A percentile compares a stretch with the other conserved stretches of the same genome.
Evolutionary conservation across 2,329 filamentous ascomycete species (phyloP).

Genomic region (Nemania diffusa): DNA sequence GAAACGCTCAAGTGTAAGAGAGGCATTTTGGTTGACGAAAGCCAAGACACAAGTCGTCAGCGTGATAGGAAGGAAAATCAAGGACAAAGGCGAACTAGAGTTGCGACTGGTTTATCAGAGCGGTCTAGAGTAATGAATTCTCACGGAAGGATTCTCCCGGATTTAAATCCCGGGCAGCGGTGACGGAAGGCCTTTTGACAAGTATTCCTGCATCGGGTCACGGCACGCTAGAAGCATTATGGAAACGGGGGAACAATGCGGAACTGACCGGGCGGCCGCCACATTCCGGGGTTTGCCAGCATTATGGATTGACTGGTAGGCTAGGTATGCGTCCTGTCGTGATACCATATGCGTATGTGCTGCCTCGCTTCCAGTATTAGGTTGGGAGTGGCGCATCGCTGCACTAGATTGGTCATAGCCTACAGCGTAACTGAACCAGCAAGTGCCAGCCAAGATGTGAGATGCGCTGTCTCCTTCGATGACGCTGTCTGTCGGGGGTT

Average conservation of each 20-base stretch:
- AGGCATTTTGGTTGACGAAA: constrained; percentile 7
- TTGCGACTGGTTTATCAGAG: neutral
- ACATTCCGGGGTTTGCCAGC: constrained; percentile 31
- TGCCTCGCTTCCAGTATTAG: constrained; percentile 27
- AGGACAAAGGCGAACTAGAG: neutral
- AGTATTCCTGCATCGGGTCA: constrained; percentile 14
- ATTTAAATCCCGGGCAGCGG: constrained; percentile 2
- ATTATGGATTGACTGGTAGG: constrained; percentile 27
- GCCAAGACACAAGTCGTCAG: constrained; percentile 10
- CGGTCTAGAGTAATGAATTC: neutral
- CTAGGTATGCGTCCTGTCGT: constrained; percentile 33
- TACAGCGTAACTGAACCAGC: constrained; percentile 5
- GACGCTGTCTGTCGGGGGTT: constrained; percentile 5
- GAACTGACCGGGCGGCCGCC: constrained; percentile 11
- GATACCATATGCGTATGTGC: constrained; percentile 26
- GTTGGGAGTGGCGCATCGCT: constrained; percentile 6
- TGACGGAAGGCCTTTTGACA: neutral
- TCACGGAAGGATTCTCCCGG: neutral
- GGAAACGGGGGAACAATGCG: constrained; percentile 8
- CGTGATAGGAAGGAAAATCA: constrained; percentile 12
- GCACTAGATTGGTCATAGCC: constrained; percentile 22
- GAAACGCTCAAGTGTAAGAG: neutral
- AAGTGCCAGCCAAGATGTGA: constrained; percentile 17
- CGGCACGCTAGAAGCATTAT: constrained; percentile 4
- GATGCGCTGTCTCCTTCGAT: constrained; percentile 16